These are phyloP conservation scores for Termitomyces eurrhizus DNA, from an alignment of 768 basidiomycete species.

Conservation along the genomic window DNA sequence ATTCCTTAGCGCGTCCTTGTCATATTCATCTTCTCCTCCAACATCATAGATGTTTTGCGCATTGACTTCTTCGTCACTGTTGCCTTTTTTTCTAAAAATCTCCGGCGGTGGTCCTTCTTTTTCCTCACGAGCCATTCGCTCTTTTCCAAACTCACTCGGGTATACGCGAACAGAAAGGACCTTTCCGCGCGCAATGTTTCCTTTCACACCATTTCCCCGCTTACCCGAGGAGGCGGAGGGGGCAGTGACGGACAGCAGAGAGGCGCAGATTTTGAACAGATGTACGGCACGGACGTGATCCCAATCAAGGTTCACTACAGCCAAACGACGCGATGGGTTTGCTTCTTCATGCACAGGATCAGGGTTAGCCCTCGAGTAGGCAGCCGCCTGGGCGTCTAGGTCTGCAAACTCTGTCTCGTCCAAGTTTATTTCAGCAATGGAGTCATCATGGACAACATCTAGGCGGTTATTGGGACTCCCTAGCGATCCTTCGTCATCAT, in stretches of 20 bases:
- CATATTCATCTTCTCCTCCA: constrained; percentile 72
- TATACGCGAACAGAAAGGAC: constrained; percentile 81
- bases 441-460: constrained; percentile 33
- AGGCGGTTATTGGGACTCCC: constrained; percentile 43
- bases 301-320: constrained; percentile 97
- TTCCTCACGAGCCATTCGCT: constrained; percentile 82
- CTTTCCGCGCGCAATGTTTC: constrained; percentile 52
- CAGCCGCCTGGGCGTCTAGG: constrained; percentile 71
- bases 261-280: constrained; percentile 89
- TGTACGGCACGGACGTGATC: constrained; percentile 89
- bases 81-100: constrained; percentile 60
- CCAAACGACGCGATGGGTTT: constrained; percentile 65
- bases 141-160: constrained; percentile 91
- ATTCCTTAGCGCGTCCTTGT: constrained; percentile 81
- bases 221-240: constrained; percentile 30
- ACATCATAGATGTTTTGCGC: constrained; percentile 63
- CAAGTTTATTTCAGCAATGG: constrained; percentile 65
- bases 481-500: constrained; percentile 36
- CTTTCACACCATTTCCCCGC: constrained; percentile 17
- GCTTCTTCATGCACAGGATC: constrained; percentile 37
- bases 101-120: constrained; percentile 85
- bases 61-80: constrained; percentile 53
- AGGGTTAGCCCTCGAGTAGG: constrained; percentile 48
- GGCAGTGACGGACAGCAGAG: constrained; percentile 65
- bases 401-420: constrained; percentile 72